Evolutionary conservation across 1,284 basidiomycete genomes (phyloP), one percentile per base, ranked within the genome.

Genomic region (Cerrena zonata): DNA sequence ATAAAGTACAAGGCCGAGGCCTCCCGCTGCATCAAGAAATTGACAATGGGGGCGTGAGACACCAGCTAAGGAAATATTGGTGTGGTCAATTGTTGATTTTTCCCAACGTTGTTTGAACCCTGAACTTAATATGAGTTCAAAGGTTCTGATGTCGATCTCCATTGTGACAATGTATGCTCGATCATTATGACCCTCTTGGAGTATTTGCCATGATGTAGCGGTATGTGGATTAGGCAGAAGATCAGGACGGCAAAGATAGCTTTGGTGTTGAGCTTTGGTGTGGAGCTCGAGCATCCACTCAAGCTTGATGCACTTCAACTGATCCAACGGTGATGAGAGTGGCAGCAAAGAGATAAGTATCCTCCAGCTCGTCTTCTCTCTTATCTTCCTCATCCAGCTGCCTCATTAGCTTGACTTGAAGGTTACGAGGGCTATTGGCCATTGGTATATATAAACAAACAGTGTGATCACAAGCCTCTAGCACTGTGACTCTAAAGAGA

Each of bases 81-180:
- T 18, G 1, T 65, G 62, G 0, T 66, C 64, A 49, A 77, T 77
- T 0, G 70, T 53, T 0, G 48, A 59, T 1, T 49, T 47, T 34
- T 68, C 49, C 75, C 75, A 79, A 0, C 11, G 21, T 1, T 46
- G 21, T 0, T 40, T 56, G 58, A 77, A 77, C 1, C 73, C 72
- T 5, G 44, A 40, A 0, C 48, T 36, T 0, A 77, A 58, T n/a
- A 78, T 62, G 19, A 55, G 57, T 3, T 68, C 3, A 56, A 77
- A 77, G 0, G 69, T 72, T 0, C 48, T 49, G 0, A 67, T 64
- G 64, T 77, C 65, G 43, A 77, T 55, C 0, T 74, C 73, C 73
- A 78, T 76, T 0, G 71, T 76, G 0, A 72, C 76, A 40, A 78
- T 75, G 53, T 66, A 78, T 4, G 72, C 76, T 0, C 66, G 55